Base-by-base conservation (phyloP, 1,139 yeast genomes). In the Taphrina populina region DNA sequence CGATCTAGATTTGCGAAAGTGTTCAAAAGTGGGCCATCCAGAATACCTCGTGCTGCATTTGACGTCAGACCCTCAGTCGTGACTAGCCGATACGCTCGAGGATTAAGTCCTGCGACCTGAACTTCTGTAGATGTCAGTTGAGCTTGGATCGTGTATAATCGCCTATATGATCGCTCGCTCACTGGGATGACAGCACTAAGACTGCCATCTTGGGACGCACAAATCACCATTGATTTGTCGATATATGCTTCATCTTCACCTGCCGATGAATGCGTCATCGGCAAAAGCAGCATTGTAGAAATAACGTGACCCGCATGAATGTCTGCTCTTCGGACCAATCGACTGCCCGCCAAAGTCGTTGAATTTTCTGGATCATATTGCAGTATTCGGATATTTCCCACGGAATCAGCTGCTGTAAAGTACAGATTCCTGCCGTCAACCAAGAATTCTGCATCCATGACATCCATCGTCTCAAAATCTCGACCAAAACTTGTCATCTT, bases 311-410 rank as follows among this genome's bases (percentile, higher is more conserved):
- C 88, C 30, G 82, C 71, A 63, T 82, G 83, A 67, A 90, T 84
- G 21, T 85, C 81, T 0, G 92, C 77, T 62, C 81, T 81, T 59
- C 83, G 80, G 21, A 90, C 70, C 52, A 92, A 73, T 59, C 82
- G 73, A 64, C 84, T 88, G 1, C 98, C 98, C 56, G 88, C 82
- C 29, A 82, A 71, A 0, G 96, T 86, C 15, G 78, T 74, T 0
- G 95, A 86, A 54, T 49, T 58, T 20, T 88, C 96, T 0, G 98
- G 98, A 62, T 92, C 95, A 67, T 86, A 92, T 65, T 87, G 88
- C 34, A 88, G 71, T 13, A 92, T 67, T 66, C 88, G 95, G 34
- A 92, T 67, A n/a, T 78, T 75, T 35, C 81, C 78, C 54, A 81
- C 76, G 56, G 79, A 77, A 67, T 90, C 97, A 1, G 90, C 86